Percentiles rank a stretch among this genome's conserved stretches.
Conservation (phyloP, 2,329 filamentous ascomycete genomes). For the Zymoseptoria brevis region DNA sequence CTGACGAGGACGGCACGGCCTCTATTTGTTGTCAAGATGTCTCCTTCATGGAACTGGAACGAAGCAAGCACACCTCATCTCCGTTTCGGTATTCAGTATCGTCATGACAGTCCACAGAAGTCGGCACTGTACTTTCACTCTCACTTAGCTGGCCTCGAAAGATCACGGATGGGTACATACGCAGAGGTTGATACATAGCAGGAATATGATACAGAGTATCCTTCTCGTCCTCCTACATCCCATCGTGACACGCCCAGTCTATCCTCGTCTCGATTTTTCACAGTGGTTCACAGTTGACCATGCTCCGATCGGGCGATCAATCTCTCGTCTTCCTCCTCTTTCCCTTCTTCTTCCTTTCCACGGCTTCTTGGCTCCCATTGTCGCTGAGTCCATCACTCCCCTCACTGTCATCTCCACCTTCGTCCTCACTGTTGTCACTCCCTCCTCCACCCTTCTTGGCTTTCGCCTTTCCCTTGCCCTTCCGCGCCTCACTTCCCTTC, state of each 20-base stretch:
- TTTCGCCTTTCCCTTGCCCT: conserved; percentile 27
- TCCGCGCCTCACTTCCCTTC: conserved; percentile 63
- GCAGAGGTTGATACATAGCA: neutral
- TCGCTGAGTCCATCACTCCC: conserved; percentile 3
- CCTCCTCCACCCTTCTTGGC: conserved; percentile 12
- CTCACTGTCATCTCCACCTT: conserved; percentile 1
- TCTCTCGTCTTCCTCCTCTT: conserved; percentile 15
- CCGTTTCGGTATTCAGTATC: neutral
- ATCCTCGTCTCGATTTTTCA: neutral
- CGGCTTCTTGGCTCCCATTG: conserved; percentile 12
- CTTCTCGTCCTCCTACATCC: neutral
- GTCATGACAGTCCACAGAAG: neutral
- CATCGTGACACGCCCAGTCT: neutral
- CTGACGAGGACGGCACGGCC: too few relatives aligned
- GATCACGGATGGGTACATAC: neutral
- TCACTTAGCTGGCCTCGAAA: neutral
- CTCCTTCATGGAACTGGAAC: too few relatives aligned
- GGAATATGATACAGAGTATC: neutral
- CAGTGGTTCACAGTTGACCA: neutral
- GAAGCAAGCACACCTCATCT: neutral
- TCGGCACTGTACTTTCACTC: neutral
- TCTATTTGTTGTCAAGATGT: neutral
- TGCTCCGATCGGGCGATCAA: neutral
- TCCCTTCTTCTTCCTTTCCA: conserved; percentile 15
- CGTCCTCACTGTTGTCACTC: conserved; percentile 11